A percentile compares a stretch with the other conserved stretches of the same genome.
Conservation (phyloP, 495 filamentous ascomycete species). For the Penicillium robsamsonii region DNA sequence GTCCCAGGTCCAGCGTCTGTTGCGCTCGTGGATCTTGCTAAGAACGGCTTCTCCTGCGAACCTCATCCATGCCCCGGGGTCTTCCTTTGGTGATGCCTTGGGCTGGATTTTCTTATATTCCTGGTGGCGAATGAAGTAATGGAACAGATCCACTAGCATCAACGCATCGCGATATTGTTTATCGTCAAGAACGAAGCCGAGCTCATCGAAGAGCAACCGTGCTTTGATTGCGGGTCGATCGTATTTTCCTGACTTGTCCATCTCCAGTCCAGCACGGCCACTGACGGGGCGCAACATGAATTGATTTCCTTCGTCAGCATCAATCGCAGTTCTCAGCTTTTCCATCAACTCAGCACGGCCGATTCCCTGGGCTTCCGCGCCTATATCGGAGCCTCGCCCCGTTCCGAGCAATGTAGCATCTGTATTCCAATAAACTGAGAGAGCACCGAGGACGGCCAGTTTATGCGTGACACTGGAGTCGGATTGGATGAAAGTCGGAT, state of each 20-base stretch:
- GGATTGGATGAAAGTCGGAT: conserved; percentile 89
- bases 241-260: conserved; percentile 83
- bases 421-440: conserved; percentile 97
- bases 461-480: conserved; percentile 83
- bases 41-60: conserved; percentile 88
- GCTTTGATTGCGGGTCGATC: conserved; percentile 88
- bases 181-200: conserved; percentile 92
- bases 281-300: conserved; percentile 94
- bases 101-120: conserved; percentile 94
- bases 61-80: conserved; percentile 84
- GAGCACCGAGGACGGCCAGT: conserved; percentile 77
- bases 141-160: conserved; percentile 97
- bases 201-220: conserved; percentile 86
- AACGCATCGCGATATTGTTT: conserved; percentile 94
- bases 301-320: conserved; percentile 72
- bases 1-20: conserved; percentile 87
- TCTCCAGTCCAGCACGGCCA: conserved; percentile 84
- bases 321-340: conserved; percentile 74
- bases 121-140: conserved; percentile 96
- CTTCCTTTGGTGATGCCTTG: conserved; percentile 79
- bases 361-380: conserved; percentile 62
- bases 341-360: conserved; percentile 72
- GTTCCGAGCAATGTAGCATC: conserved; percentile 79
- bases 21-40: conserved; percentile 89
- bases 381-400: conserved; percentile 58